These are phyloP conservation scores for Fusarium floridanum DNA, from an alignment of 2,329 filamentous ascomycete species.

Conservation along the genomic window DNA sequence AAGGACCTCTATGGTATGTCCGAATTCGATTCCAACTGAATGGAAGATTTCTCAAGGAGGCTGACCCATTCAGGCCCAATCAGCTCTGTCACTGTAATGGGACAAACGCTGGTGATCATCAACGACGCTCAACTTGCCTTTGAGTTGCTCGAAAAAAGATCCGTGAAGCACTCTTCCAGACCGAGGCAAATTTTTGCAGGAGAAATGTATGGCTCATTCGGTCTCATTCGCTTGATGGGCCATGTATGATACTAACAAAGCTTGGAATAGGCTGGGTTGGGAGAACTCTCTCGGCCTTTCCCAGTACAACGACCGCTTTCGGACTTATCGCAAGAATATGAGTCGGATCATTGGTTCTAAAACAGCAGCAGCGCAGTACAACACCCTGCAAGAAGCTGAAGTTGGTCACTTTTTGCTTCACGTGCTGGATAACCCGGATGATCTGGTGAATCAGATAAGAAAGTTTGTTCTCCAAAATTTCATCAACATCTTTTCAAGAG, in stretches of 20 bases:
- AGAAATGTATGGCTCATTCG: constrained; percentile 23
- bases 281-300: constrained; percentile 51
- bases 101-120: constrained; percentile 57
- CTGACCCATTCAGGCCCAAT: constrained; percentile 57
- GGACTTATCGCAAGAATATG: constrained; percentile 59
- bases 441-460: constrained; percentile 56
- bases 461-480: constrained; percentile 48
- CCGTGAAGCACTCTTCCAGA: constrained; percentile 22
- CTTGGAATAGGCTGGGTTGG: constrained; percentile 32
- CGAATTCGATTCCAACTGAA: no score
- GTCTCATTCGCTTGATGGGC: no score
- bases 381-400: constrained; percentile 59
- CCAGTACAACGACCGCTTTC: constrained; percentile 54
- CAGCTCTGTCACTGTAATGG: constrained; percentile 53
- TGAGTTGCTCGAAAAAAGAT: constrained; percentile 52
- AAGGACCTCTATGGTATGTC: constrained; percentile 29
- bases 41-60: no score
- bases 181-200: constrained; percentile 28
- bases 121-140: constrained; percentile 52
- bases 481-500: no score
- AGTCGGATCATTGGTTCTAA: constrained; percentile 60
- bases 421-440: constrained; percentile 54
- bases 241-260: neutral
- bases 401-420: constrained; percentile 35
- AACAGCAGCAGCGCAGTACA: constrained; percentile 53